phyloP scores from a whole-genome alignment of 176 grass and related monocot genomes.

The Triticum dicoccoides region DNA sequence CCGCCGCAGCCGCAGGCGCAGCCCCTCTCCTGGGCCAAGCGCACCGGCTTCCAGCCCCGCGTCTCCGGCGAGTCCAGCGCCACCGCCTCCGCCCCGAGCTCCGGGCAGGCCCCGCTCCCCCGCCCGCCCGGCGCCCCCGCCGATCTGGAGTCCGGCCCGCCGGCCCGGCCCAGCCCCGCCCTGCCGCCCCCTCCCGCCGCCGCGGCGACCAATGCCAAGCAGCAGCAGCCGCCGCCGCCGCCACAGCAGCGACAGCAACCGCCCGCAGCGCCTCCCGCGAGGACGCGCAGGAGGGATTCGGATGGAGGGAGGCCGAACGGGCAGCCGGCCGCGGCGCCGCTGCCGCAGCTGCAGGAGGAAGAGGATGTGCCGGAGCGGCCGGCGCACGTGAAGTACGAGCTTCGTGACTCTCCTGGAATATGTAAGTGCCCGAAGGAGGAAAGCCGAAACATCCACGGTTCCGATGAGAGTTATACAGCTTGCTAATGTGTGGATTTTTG shows the following conservation, averaged over 20 bases:
- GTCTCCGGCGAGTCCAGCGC: conserved; percentile 59
- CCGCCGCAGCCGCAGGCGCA: conserved; percentile 38
- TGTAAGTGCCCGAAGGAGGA: conserved; percentile 41
- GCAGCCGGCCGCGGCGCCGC: conserved; percentile 26
- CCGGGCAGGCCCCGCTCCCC: conserved; percentile 56
- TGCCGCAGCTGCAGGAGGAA: conserved; percentile 60
- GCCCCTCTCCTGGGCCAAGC: conserved; percentile 92
- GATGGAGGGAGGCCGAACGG: conserved; percentile 49
- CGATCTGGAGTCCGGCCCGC: conserved; percentile 81
- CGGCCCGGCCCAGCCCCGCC: conserved; percentile 23
- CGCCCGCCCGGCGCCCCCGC: conserved; percentile 28
- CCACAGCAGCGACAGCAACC: background rate
- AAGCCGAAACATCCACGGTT: background rate
- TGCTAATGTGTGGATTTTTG: conserved; percentile 22
- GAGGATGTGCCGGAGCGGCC: conserved; percentile 41
- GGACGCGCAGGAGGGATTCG: conserved; percentile 59
- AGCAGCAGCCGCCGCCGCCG: background rate
- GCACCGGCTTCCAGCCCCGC: conserved; percentile 68
- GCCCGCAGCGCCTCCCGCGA: conserved; percentile 20
- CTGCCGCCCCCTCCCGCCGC: conserved; percentile 37
- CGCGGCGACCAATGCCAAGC: conserved; percentile 18
- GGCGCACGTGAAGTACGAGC: conserved; percentile 78
- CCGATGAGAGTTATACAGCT: background rate
- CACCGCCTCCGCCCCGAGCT: conserved; percentile 48
- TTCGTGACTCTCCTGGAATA: conserved; percentile 75